Evolutionary conservation across 139 green algal species (phyloP), one percentile per base, ranked within the genome.

Genomic region (Diplosphaera chodatii): DNA sequence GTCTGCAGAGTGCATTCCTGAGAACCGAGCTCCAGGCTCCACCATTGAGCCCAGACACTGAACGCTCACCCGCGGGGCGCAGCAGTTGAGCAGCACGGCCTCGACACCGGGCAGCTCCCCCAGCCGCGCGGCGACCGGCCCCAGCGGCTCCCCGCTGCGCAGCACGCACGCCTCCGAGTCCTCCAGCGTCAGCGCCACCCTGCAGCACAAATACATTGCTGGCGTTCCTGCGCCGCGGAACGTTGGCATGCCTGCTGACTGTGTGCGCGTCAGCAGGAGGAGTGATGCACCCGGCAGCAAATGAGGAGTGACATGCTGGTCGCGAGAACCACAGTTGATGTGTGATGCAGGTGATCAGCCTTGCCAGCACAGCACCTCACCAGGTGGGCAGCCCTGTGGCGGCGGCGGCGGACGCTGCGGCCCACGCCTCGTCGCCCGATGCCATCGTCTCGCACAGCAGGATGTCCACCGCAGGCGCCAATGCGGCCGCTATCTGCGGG

Each of bases 381-480:
- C 86, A 91, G 4, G 77, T 64, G 2, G 74, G 76, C 63, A 82
- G 79, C 10, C 79, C 82, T 67, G 70, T 63, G 48, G 56, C 56
- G 2, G 64, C 30, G 13, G 83, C 77, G 25, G 77, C 77, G n/a
- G 48, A 55, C 21, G 69, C 62, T 3, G 84, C 85, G 16, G 75
- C 77, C 23, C 69, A 29, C 18, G 77, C 85, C 33, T 91, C 85
- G 6, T 56, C 63, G 28, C 30, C 32, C 3, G 74, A 77, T 0
- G 77, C 69, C 41, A 91, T 67, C 0, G 86, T 91, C 63, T 91
- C 86, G 41, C 79, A 88, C 27, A 91, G 69, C 4, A 89, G 55
- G 0, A 91, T 34, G 63, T 91, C 86, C 16, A 83, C 78, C 27
- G 63, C 21, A 0, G 82, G 80, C 18, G 55, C 40, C 67, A 91